A percentile compares a stretch with the other conserved stretches of the same genome.
phyloP scores from a whole-genome alignment of 2,329 filamentous ascomycete species.

The Exophiala lecanii-corni region DNA sequence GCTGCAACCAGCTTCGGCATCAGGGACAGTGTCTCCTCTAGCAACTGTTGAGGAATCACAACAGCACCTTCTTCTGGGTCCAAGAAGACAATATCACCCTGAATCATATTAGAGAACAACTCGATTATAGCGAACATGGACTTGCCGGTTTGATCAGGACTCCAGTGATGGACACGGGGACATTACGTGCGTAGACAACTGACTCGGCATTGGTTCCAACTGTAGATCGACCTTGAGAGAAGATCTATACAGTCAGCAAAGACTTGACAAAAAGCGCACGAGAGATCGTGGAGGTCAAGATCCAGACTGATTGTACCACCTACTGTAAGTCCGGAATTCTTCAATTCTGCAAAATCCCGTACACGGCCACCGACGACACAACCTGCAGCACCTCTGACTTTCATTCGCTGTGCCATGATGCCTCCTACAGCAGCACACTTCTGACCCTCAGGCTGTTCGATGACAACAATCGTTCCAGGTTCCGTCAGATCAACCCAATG shows the following conservation, averaged over 20 bases:
- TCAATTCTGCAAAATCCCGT: conserved; percentile 60
- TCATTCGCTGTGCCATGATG: conserved; percentile 69
- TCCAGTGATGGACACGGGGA: conserved; percentile 37
- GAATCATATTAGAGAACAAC: conserved; percentile 14
- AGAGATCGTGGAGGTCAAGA: too few relatives aligned
- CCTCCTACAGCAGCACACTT: conserved; percentile 70
- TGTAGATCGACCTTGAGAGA: conserved; percentile 40
- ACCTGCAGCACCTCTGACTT: conserved; percentile 54
- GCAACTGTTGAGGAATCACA: conserved; percentile 57
- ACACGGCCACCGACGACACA: conserved; percentile 65
- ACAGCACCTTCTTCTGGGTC: conserved; percentile 68
- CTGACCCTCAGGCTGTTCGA: conserved; percentile 62
- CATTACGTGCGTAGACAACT: conserved; percentile 38
- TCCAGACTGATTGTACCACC: conserved; percentile 28
- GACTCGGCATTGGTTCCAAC: conserved; percentile 44
- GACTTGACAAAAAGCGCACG: too few relatives aligned
- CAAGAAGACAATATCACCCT: conserved; percentile 65
- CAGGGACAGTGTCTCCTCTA: conserved; percentile 58
- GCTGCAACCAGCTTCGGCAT: conserved; percentile 50
- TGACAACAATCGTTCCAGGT: conserved; percentile 58
- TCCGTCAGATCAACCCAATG: conserved; percentile 67
- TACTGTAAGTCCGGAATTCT: conserved; percentile 53
- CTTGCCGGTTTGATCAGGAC: conserved; percentile 40
- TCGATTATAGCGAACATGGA: background rate
- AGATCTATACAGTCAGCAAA: conserved; percentile 36